phyloP scores from a whole-genome alignment of 2,329 filamentous ascomycete genomes.

The Polychaeton citri region DNA sequence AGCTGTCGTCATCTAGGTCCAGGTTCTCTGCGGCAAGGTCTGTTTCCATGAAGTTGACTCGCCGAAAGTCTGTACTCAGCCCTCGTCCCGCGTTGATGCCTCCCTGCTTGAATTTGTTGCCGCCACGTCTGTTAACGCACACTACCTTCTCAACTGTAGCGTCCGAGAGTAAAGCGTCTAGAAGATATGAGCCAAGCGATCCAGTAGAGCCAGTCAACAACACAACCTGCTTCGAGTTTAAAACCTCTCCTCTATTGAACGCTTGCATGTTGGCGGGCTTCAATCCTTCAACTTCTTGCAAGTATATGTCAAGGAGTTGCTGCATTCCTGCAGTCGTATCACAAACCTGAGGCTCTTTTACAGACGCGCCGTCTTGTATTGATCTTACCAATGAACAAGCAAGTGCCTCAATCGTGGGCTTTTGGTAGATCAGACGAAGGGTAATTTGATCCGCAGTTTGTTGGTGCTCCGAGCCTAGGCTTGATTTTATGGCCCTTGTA shows the following conservation, averaged over 20 bases:
- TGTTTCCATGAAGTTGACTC: constrained; percentile 13
- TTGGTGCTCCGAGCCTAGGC: neutral
- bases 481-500: neutral
- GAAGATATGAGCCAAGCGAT: constrained; percentile 21
- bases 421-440: neutral
- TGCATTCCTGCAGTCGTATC: neutral
- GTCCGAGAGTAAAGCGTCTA: constrained; percentile 16
- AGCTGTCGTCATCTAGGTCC: constrained; percentile 12
- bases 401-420: constrained; percentile 15
- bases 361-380: neutral
- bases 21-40: constrained; percentile 14
- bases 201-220: constrained; percentile 24
- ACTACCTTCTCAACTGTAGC: constrained; percentile 15
- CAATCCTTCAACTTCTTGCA: neutral
- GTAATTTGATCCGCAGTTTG: neutral
- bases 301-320: neutral
- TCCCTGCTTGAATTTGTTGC: constrained; percentile 11
- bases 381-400: neutral
- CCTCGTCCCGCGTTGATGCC: constrained; percentile 11
- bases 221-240: constrained; percentile 14
- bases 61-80: constrained; percentile 11
- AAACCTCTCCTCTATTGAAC: no score
- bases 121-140: constrained; percentile 17
- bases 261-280: no score
- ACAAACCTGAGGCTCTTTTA: neutral